phyloP scores from a whole-genome alignment of 2,329 filamentous ascomycete genomes.

The Colletotrichum paranaense region DNA sequence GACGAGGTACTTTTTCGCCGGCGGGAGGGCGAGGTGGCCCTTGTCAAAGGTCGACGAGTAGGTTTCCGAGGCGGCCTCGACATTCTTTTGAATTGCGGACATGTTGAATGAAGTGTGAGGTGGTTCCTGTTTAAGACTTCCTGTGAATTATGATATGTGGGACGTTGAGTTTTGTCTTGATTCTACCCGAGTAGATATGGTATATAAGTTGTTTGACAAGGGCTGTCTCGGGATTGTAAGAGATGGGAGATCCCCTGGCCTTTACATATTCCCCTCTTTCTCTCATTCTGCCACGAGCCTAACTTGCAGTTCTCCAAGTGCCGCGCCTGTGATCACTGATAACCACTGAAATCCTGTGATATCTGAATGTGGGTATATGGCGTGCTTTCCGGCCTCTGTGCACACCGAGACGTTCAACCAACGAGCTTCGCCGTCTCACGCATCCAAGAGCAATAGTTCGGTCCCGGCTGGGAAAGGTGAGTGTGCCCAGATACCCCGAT shows the following conservation, averaged over 20 bases:
- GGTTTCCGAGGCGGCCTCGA: slow-evolving; percentile 32
- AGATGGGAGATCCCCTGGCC: background rate
- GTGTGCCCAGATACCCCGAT: background rate
- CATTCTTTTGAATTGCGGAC: slow-evolving; percentile 34
- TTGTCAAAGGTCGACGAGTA: slow-evolving; percentile 64
- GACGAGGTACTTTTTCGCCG: slow-evolving; percentile 71
- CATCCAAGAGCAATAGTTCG: slow-evolving; percentile 3
- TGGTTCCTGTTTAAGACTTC: background rate
- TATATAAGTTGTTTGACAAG: background rate
- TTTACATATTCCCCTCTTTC: slow-evolving; percentile 3
- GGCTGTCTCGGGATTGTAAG: background rate
- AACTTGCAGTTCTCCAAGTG: background rate
- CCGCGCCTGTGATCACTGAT: background rate
- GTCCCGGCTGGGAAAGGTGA: slow-evolving; percentile 13
- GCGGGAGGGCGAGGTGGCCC: slow-evolving; percentile 74
- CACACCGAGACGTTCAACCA: slow-evolving; percentile 2
- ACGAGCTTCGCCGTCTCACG: slow-evolving; percentile 10
- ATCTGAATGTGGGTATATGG: slow-evolving; percentile 31
- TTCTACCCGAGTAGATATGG: background rate
- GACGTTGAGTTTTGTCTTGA: background rate
- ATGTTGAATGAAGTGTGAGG: background rate
- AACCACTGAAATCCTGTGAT: background rate
- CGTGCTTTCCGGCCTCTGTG: slow-evolving; percentile 29
- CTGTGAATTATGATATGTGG: background rate
- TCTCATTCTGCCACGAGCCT: slow-evolving; percentile 6